phyloP scores from a whole-genome alignment of 768 basidiomycete genomes.

The Pleurotus salmoneostramineus region DNA sequence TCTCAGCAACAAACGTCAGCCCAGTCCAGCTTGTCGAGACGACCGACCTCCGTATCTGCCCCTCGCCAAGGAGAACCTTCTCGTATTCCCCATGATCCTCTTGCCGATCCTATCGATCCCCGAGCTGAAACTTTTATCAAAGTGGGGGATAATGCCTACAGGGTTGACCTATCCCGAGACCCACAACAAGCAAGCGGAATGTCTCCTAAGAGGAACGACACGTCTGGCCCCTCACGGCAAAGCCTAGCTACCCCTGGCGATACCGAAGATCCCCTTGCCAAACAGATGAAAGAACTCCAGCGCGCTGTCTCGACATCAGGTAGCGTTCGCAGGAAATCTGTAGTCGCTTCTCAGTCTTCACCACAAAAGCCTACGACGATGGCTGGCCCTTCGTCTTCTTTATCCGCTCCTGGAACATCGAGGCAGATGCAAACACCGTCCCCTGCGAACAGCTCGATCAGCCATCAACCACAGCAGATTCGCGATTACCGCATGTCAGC shows the following conservation, averaged over 20 bases:
- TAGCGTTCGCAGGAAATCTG: slow-evolving; percentile 42
- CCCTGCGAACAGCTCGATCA: slow-evolving; percentile 19
- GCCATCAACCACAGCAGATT: slow-evolving; percentile 18
- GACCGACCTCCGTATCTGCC: slow-evolving; percentile 12
- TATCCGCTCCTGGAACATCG: slow-evolving; percentile 28
- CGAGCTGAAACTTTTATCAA: slow-evolving; percentile 65
- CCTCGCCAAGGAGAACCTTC: slow-evolving; percentile 17
- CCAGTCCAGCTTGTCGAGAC: not conserved
- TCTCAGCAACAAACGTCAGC: not conserved
- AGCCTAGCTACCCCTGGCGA: slow-evolving; percentile 18
- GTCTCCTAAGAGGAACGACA: slow-evolving; percentile 17
- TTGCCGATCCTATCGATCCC: slow-evolving; percentile 60
- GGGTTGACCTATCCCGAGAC: slow-evolving; percentile 60
- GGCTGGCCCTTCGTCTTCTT: slow-evolving; percentile 18
- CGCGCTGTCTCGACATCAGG: slow-evolving; percentile 41
- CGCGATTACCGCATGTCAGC: slow-evolving; percentile 76
- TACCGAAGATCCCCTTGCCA: slow-evolving; percentile 59
- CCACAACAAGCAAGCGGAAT: slow-evolving; percentile 47
- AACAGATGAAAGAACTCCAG: slow-evolving; percentile 60
- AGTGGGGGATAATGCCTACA: slow-evolving; percentile 64
- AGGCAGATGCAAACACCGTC: slow-evolving; percentile 12
- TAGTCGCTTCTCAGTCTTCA: slow-evolving; percentile 14
- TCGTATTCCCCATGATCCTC: slow-evolving; percentile 40
- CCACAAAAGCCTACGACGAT: slow-evolving; percentile 17
- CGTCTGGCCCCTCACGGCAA: slow-evolving; percentile 22